phyloP scores from a whole-genome alignment of 129 eudicot species.

The Flaveria linearis region DNA sequence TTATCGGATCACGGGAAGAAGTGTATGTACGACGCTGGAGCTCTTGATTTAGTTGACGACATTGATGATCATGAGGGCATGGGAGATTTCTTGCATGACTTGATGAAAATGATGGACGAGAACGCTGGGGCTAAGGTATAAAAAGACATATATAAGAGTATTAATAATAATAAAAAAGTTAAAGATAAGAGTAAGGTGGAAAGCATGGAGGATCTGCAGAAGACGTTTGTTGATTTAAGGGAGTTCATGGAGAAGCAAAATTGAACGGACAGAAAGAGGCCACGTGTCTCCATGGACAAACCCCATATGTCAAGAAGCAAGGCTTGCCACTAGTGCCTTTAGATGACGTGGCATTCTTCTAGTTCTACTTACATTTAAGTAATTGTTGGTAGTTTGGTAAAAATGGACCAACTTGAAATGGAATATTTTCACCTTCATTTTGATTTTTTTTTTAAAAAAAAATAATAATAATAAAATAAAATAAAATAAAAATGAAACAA shows the following conservation, averaged over 20 bases:
- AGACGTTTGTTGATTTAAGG: constrained; percentile 71
- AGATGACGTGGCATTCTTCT: not conserved
- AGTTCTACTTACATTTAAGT: not conserved
- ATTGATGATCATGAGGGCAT: constrained; percentile 70
- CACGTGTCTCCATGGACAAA: constrained; percentile 43
- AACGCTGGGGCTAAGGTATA: constrained; percentile 70
- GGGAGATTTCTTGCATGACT: constrained; percentile 84
- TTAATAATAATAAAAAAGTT: too few species aligned
- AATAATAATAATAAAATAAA: too few species aligned
- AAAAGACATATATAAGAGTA: too few species aligned
- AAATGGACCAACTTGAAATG: constrained; percentile 4
- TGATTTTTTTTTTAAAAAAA: too few species aligned
- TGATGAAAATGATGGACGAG: constrained; percentile 73
- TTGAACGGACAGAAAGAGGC: constrained; percentile 57
- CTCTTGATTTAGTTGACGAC: constrained; percentile 63
- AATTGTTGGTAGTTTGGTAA: constrained; percentile 17
- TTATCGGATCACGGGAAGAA: constrained; percentile 72
- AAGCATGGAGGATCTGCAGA: constrained; percentile 85
- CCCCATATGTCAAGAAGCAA: constrained; percentile 32
- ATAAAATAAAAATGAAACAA: too few species aligned
- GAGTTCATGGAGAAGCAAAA: constrained; percentile 48
- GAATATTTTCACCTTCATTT: constrained; percentile 16
- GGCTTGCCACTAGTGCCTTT: constrained; percentile 30
- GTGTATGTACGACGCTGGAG: constrained; percentile 89
- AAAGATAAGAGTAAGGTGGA: constrained; percentile 48